Percentiles rank a stretch among this genome's conserved stretches.
Conservation (phyloP, 257 asterid species). For the Osmanthus fragrans region DNA sequence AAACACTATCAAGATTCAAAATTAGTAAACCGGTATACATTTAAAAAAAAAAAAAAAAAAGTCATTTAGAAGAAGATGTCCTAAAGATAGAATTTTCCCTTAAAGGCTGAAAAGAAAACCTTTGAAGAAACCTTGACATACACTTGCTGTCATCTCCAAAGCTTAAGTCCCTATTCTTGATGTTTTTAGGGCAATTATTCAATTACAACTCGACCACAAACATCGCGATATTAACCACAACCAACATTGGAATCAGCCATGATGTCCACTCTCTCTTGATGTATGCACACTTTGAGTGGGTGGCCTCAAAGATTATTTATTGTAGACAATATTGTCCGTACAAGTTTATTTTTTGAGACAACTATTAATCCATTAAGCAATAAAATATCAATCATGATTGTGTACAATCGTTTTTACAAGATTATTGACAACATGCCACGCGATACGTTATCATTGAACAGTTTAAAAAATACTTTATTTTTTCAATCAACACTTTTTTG, state of each 20-base stretch:
- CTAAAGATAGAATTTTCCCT: conserved; percentile 78
- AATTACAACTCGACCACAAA: conserved; percentile 65
- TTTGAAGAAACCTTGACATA: conserved; percentile 61
- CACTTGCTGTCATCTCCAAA: conserved; percentile 42
- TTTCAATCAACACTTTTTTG: no score
- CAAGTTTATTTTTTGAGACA: no score
- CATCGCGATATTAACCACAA: conserved; percentile 51
- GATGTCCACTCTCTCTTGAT: conserved; percentile 57
- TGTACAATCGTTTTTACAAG: no score
- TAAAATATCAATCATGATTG: no score
- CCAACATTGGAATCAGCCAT: conserved; percentile 70
- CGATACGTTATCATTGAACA: no score
- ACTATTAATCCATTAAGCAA: no score
- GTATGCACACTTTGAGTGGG: no score
- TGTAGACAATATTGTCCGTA: no score
- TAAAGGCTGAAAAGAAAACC: conserved; percentile 79
- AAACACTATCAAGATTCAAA: neutral
- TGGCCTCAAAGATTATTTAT: no score
- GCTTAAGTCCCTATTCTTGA: conserved; percentile 21
- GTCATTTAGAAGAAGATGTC: conserved; percentile 48
- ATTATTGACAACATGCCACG: no score
- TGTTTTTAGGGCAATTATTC: conserved; percentile 65
- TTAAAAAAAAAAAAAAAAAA: no score
- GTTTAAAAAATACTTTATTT: no score
- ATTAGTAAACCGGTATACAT: conserved; percentile 7